phyloP scores from a whole-genome alignment of 805 yeast genomes.

The Candida mattraensis region DNA sequence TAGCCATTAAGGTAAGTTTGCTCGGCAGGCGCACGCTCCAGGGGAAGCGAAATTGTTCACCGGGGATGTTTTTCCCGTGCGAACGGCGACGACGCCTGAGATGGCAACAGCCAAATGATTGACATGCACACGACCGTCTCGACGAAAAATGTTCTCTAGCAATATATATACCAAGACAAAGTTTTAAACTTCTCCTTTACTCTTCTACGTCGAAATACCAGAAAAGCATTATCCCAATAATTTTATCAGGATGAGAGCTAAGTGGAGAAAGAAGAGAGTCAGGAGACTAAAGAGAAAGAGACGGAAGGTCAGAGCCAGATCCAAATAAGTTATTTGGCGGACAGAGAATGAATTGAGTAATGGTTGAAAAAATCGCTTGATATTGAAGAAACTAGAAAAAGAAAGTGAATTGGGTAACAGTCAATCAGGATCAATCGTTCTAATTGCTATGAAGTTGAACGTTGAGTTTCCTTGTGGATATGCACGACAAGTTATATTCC shows the following conservation, averaged over 20 bases:
- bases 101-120: no score
- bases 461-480: conserved; percentile 5
- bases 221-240: conserved; percentile 9
- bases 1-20: not conserved
- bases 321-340: conserved; percentile 67
- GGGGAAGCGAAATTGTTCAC: no score
- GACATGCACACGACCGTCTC: conserved; percentile 12
- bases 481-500: conserved; percentile 10
- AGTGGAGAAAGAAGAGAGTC: conserved; percentile 99
- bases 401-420: no score
- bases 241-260: conserved; percentile 70
- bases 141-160: conserved; percentile 10
- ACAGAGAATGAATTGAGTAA: conserved; percentile 12
- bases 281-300: conserved; percentile 99
- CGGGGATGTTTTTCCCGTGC: no score
- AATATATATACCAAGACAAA: no score
- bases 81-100: no score
- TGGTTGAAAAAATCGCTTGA: no score
- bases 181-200: conserved; percentile 8
- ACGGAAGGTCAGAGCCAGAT: conserved; percentile 99
- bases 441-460: conserved; percentile 1
- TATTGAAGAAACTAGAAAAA: no score
- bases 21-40: not conserved
- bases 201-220: no score
- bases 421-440: conserved; percentile 5